phyloP scores from a whole-genome alignment of 202 grass and related monocot genomes.

The Brachypodium distachyon region DNA sequence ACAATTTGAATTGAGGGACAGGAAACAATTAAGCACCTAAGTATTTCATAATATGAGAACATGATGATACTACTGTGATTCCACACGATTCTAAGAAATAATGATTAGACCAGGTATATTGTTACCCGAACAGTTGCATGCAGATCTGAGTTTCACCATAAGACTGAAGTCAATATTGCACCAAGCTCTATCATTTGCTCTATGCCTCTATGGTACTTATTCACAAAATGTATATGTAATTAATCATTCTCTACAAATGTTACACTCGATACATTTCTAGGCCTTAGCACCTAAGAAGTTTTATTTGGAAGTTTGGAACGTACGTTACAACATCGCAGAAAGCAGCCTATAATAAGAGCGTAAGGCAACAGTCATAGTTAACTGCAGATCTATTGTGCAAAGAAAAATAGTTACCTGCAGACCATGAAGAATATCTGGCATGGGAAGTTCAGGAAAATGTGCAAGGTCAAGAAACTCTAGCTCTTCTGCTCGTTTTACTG shows the following conservation, averaged over 20 bases:
- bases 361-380: conserved; percentile 7
- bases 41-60: too few species aligned
- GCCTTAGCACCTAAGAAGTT: not conserved
- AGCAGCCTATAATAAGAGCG: not conserved
- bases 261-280: not conserved
- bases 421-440: conserved; percentile 85
- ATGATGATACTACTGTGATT: too few species aligned
- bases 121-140: not conserved
- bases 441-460: conserved; percentile 84
- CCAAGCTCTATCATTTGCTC: not conserved
- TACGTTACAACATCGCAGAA: not conserved
- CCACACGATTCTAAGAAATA: too few species aligned
- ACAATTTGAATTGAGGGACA: too few species aligned
- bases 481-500: conserved; percentile 65
- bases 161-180: not conserved
- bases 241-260: not conserved
- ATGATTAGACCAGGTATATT: too few species aligned
- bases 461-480: conserved; percentile 78
- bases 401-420: conserved; percentile 57
- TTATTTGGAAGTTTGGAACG: too few species aligned
- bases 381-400: conserved; percentile 39
- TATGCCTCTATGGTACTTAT: not conserved
- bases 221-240: not conserved
- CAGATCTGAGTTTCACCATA: not conserved
- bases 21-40: too few species aligned